phyloP scores from a whole-genome alignment of 2,329 filamentous ascomycete species.

The Daldinia sp. region DNA sequence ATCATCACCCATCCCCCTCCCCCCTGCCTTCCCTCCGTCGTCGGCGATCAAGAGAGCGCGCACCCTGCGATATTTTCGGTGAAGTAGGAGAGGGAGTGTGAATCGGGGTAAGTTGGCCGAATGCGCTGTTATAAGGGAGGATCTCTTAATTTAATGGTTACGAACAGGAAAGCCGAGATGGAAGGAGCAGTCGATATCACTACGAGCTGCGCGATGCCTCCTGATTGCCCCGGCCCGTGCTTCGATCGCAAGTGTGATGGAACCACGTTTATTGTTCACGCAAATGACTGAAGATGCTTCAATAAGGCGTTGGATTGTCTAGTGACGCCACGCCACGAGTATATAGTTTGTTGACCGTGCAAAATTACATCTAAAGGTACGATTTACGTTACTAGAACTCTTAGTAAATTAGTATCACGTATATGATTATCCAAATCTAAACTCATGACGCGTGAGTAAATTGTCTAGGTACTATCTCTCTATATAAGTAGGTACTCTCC shows the following conservation, averaged over 20 bases:
- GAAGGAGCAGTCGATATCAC: not conserved
- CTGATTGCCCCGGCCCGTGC: not conserved
- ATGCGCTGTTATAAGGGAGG: too few relatives aligned
- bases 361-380: too few relatives aligned
- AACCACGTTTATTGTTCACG: not conserved
- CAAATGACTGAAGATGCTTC: not conserved
- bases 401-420: too few relatives aligned
- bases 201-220: not conserved
- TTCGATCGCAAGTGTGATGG: not conserved
- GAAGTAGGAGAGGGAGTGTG: not conserved
- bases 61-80: not conserved
- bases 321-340: not conserved
- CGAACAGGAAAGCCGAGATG: not conserved
- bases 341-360: too few relatives aligned
- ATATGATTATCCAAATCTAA: too few relatives aligned
- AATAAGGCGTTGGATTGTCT: too few relatives aligned
- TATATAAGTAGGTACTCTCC: conserved; percentile 10
- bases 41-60: not conserved
- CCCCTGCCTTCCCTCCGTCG: too few relatives aligned
- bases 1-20: too few relatives aligned
- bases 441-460: not conserved
- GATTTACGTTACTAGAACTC: too few relatives aligned
- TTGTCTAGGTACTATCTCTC: conserved; percentile 7
- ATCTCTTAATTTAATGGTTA: too few relatives aligned
- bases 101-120: not conserved